These are phyloP conservation scores for Piedraia hortae DNA, from an alignment of 2,329 filamentous ascomycete species.

Conservation along the genomic window DNA sequence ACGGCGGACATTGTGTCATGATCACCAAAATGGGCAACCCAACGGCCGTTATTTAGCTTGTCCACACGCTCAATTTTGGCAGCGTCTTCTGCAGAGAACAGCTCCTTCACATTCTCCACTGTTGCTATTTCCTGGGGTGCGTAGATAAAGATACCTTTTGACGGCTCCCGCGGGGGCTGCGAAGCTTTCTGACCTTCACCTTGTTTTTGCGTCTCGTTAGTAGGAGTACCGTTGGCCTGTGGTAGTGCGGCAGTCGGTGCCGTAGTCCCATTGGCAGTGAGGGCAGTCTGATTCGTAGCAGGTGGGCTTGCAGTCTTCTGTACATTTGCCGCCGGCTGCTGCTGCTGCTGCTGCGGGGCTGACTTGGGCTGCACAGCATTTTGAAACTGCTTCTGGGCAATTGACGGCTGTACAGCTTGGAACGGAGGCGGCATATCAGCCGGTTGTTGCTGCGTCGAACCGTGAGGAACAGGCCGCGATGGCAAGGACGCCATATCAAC, in stretches of 20 bases:
- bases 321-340: constrained; percentile 20
- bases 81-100: constrained; percentile 63
- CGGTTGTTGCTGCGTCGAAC: constrained; percentile 6
- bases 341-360: constrained; percentile 11
- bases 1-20: constrained; percentile 56
- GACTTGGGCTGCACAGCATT: constrained; percentile 8
- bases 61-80: constrained; percentile 41
- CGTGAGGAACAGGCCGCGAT: constrained; percentile 7
- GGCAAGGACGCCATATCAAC: constrained; percentile 14
- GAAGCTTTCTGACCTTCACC: constrained; percentile 11
- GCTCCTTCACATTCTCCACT: constrained; percentile 16
- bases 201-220: constrained; percentile 11
- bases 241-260: constrained; percentile 9
- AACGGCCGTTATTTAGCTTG: constrained; percentile 56
- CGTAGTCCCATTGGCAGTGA: constrained; percentile 9
- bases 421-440: constrained; percentile 6
- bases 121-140: constrained; percentile 44
- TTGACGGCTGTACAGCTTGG: constrained; percentile 8
- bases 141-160: constrained; percentile 58
- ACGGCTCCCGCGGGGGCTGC: constrained; percentile 15
- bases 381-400: constrained; percentile 7
- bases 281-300: constrained; percentile 4
- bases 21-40: constrained; percentile 63
- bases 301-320: constrained; percentile 2
- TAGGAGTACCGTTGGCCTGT: constrained; percentile 23